Evolutionary conservation across 2,329 filamentous ascomycete species (phyloP), one percentile per base, ranked within the genome.

Genomic region (Xylaria sp.): DNA sequence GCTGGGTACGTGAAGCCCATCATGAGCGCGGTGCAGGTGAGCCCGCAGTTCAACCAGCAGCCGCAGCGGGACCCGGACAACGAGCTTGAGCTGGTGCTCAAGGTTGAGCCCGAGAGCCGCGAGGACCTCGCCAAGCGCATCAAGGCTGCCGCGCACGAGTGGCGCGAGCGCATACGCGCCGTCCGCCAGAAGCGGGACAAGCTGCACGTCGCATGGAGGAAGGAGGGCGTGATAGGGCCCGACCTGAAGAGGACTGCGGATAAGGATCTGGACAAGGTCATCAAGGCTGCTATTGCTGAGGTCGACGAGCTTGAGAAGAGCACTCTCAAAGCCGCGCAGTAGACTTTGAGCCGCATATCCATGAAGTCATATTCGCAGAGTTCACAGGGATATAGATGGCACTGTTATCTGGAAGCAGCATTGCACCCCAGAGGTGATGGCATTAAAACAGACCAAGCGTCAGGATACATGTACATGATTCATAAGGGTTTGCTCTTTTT

Each of bases 11-110:
- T 88, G 73, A 86, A 86, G 81, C 82, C 85, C 73, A 84, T 89
- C 80, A 84, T 87, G 82, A 84, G 82, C 75, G 87, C 87, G 39
- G 81, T 89, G 60, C 86, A 88, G 79, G 74, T 78, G 37, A 84
- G 82, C 74, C 75, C 78, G n/a, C 82, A 86, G 73, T 88, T 86
- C 79, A 89, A 89, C 82, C 87, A 89, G 83, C 87, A 88, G 82
- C 87, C 87, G 56, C 88, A 89, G 83, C 81, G 81, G 23, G 83
- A 83, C 76, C 81, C 85, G 55, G 87, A 89, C 77, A 89, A 89
- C 78, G 86, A 87, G 78, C 84, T 89, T 25, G 87, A 89, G 81
- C 83, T 89, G 66, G 75, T 86, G 34, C 81, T 89, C 69, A 83
- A 83, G 75, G 79, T 88, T 64, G 86, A 89, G 82, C 79, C 82